phyloP scores from a whole-genome alignment of 129 eudicot species.

The Flaveria bidentis region DNA sequence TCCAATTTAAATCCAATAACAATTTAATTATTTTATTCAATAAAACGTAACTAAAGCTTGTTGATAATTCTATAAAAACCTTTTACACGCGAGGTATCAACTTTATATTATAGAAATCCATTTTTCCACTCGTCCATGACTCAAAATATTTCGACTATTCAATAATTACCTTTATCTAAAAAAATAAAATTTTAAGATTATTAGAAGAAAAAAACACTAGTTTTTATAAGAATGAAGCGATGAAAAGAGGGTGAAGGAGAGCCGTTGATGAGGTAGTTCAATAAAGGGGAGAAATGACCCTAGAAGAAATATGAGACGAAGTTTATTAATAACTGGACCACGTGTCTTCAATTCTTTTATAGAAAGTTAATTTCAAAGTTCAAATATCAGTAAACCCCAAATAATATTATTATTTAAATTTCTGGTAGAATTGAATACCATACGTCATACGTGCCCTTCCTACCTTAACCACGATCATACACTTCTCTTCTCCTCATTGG shows the following conservation, averaged over 20 bases:
- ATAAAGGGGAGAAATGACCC: constrained; percentile 28
- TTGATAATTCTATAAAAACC: too few species aligned
- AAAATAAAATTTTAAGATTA: too few species aligned
- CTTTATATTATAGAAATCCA: too few species aligned
- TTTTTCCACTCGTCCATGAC: too few species aligned
- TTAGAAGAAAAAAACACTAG: too few species aligned
- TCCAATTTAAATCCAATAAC: too few species aligned
- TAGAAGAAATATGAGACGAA: constrained; percentile 13
- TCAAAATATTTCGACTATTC: too few species aligned
- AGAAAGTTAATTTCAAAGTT: constrained; percentile 12
- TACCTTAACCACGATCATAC: constrained; percentile 31
- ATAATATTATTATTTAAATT: neutral
- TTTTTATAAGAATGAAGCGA: too few species aligned
- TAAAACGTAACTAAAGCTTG: too few species aligned
- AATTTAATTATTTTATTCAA: too few species aligned
- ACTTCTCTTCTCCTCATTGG: constrained; percentile 47
- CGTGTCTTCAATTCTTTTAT: constrained; percentile 35
- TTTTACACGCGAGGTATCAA: too few species aligned
- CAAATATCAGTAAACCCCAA: neutral
- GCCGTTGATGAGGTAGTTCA: constrained; percentile 25
- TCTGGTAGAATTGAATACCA: neutral
- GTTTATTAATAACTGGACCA: constrained; percentile 32
- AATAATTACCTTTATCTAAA: too few species aligned
- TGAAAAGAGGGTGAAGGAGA: neutral
- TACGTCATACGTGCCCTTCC: constrained; percentile 57